Evolutionary conservation across 768 basidiomycete species (phyloP).

Genomic region (Auricularia auricula-judae): DNA sequence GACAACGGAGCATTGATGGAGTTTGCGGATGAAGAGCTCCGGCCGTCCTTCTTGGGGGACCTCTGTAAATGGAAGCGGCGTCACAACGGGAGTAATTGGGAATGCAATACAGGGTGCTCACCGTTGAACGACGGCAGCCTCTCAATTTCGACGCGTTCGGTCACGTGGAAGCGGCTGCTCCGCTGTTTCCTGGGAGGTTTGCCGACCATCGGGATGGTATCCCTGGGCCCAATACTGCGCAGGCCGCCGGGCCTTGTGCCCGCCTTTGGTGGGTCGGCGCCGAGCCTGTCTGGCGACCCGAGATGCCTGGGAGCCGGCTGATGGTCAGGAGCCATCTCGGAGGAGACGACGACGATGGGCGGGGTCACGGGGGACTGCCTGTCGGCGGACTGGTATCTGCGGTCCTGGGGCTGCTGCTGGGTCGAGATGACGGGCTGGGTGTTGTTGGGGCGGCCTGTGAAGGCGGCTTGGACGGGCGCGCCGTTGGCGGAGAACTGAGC

Average conservation of each 20-base stretch:
- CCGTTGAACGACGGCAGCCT: conserved; percentile 84
- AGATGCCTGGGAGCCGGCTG: conserved; percentile 18
- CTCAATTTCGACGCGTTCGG: conserved; percentile 94
- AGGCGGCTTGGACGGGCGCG: conserved; percentile 21
- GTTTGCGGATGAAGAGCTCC: conserved; percentile 85
- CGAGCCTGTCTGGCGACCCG: conserved; percentile 4
- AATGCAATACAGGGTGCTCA: conserved; percentile 21
- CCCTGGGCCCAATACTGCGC: conserved; percentile 69
- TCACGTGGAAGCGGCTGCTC: conserved; percentile 91
- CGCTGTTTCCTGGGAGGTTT: conserved; percentile 97
- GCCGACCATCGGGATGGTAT: conserved; percentile 91
- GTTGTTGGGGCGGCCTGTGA: conserved; percentile 29
- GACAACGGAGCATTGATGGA: conserved; percentile 90
- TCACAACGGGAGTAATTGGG: background rate
- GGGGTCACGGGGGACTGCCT: conserved; percentile 46
- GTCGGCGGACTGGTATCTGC: conserved; percentile 32
- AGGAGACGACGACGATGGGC: conserved; percentile 79
- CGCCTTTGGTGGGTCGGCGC: conserved; percentile 22
- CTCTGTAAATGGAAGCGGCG: conserved; percentile 38
- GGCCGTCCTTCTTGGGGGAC: conserved; percentile 80
- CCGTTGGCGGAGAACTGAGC: background rate
- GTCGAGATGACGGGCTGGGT: conserved; percentile 20
- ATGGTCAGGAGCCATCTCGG: conserved; percentile 47
- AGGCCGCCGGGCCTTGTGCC: conserved; percentile 62
- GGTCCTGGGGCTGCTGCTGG: conserved; percentile 27